These are phyloP conservation scores for Lagenaria siceraria DNA, from an alignment of 306 rosid genomes.

Conservation along the genomic window DNA sequence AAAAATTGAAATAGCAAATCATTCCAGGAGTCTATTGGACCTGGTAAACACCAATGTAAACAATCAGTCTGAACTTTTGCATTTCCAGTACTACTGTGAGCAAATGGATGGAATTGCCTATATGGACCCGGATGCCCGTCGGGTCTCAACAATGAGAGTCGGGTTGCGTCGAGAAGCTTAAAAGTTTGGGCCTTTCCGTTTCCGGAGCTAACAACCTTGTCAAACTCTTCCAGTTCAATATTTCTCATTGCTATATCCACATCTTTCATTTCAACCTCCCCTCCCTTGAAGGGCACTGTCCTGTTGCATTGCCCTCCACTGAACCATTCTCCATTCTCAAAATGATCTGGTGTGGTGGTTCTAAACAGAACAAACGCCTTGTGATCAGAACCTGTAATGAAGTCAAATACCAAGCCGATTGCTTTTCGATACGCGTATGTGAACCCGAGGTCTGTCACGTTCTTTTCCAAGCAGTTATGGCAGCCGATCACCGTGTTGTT, in stretches of 20 bases:
- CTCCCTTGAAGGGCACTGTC: conserved; percentile 56
- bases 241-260: conserved; percentile 35
- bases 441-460: conserved; percentile 48
- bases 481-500: conserved; percentile 37
- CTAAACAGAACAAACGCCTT: conserved; percentile 46
- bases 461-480: conserved; percentile 51
- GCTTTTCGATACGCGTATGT: conserved; percentile 47
- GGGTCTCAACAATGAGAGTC: conserved; percentile 53
- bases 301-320: conserved; percentile 80
- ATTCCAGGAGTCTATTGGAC: conserved; percentile 91
- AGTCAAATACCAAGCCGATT: conserved; percentile 24
- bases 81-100: conserved; percentile 31
- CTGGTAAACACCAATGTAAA: conserved; percentile 71
- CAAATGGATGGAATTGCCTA: conserved; percentile 60
- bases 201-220: conserved; percentile 22
- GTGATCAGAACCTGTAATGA: conserved; percentile 21
- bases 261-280: conserved; percentile 19
- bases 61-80: conserved; percentile 39
- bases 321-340: conserved; percentile 77
- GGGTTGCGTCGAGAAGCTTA: conserved; percentile 54
- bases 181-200: conserved; percentile 12
- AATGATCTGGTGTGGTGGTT: conserved; percentile 77
- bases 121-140: conserved; percentile 91
- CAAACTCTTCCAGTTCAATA: conserved; percentile 53
- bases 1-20: conserved; percentile 56